Evolutionary conservation across 306 rosid species (phyloP), one percentile per base, ranked within the genome.

Genomic region (Rosa lucieae): DNA sequence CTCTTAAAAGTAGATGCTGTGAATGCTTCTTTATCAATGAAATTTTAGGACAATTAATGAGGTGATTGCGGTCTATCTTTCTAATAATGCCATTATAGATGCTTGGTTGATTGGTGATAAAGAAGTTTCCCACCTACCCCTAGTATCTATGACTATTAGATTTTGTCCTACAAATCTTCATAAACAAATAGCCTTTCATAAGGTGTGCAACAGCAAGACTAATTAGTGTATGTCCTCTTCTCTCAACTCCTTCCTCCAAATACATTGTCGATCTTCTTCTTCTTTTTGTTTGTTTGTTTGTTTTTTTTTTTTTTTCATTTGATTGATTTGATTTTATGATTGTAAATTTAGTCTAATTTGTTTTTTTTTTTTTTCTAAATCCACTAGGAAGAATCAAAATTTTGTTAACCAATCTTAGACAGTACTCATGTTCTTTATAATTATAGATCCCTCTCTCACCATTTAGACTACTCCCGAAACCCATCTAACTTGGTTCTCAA

Each of bases 51-150:
- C 14, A 21, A 58, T 1, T 18, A 53, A 53, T 18, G 15, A 10
- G 58, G 58, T 15, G 4, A 32, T 32, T 32, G 37, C 37, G 37
- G 37, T 2, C 37, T 21, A 1, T 59, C 7, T 59, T 13, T 59
- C 13, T 59, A 23, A 59, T 59, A 10, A 59, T 59, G 66, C 66
- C 21, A 21, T 9, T 59, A 5, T 32, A 32, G 43, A 26, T 62
- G 68, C 40, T 29, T 62, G 68, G 10, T 12, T 29, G 9, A 5
- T 29, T 29, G 68, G 10, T 62, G 43, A 63, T 32, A 29, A 29
- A 32, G 69, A 63, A 63, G 69, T 63, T 32, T 32, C 14, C 40
- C 8, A 63, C 69, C 69, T 63, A 63, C 69, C 43, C 69, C 29
- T 32, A 63, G 13, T 32, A 63, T 63, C 42, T 63, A 63, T 63